Evolutionary conservation across 2,329 filamentous ascomycete species (phyloP).

Genomic region (Fusarium cicatricum): DNA sequence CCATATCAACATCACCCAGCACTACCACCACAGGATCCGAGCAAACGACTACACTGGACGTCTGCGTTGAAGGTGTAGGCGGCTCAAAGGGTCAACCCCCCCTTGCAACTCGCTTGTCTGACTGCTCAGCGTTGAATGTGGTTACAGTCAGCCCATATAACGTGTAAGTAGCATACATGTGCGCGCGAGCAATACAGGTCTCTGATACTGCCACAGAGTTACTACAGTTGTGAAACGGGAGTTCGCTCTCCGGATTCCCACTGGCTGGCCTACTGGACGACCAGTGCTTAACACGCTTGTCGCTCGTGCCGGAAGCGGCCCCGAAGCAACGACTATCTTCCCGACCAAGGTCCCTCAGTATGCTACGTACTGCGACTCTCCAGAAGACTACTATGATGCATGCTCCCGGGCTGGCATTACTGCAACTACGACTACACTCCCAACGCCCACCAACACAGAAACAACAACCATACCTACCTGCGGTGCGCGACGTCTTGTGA

Average conservation of each 20-base stretch:
- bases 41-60: no score
- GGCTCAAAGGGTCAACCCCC: not conserved
- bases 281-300: not conserved
- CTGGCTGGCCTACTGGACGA: not conserved
- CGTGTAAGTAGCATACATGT: not conserved
- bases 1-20: no score
- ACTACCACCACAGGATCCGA: no score
- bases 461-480: not conserved
- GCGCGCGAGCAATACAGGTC: fast-evolving
- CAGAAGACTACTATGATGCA: constrained; percentile 15
- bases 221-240: not conserved
- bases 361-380: constrained; percentile 19
- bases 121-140: constrained; percentile 8
- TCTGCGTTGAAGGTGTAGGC: not conserved
- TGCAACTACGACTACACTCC: constrained; percentile 7
- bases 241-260: constrained; percentile 11
- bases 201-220: not conserved
- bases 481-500: not conserved
- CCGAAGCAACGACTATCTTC: constrained; percentile 13
- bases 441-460: not conserved
- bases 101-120: not conserved
- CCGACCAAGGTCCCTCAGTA: constrained; percentile 11
- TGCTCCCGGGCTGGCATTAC: constrained; percentile 13
- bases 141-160: constrained; percentile 18
- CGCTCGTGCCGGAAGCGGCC: not conserved